Evolutionary conservation across 176 grass and related monocot genomes (phyloP), one percentile per base, ranked within the genome.

Genomic region (Avena eriantha): DNA sequence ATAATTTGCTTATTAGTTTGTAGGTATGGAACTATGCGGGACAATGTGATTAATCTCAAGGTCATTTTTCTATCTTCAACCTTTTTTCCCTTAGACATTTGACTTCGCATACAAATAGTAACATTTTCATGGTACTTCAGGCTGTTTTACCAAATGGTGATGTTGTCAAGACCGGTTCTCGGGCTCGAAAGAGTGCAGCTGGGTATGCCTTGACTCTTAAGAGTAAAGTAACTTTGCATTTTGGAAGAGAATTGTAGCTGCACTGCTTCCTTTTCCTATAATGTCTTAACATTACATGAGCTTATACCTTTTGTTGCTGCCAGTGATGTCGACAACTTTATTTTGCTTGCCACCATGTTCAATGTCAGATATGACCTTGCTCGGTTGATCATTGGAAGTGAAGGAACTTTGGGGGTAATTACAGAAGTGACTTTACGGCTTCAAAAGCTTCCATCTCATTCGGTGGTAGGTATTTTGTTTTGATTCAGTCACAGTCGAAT

Each of bases 11-110:
- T 88, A 75, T 91, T 93, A 94, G 91, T 94, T 88, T 94, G 80
- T 94, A 98, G 93, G 92, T 98, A 98, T 88, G 97, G 97, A 85
- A 96, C 94, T 79, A 98, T 98, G 97, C 90, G 97, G 72, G 97
- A 98, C 73, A 98, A 98, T 94, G 97, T 98, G 61, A 96, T 96
- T 74, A 98, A 86, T 84, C 92, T 98, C 67, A 79, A 88, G 93
- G 96, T 96, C 85, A 1, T 48, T 81, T 81, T 82, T n/a, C 56
- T 86, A 39, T 85, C 41, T 61, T 47, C 64, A 76, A 53, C 13
- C 53, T 46, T 53, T 29, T 83, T 85, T 17, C 7, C 22, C 22
- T 50, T 75, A 63, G 23, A 39, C 83, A 76, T 84, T 70, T 53
- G 48, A 3, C 48, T 70, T 80, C 5, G 0, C 66, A 80, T 69